phyloP scores from a whole-genome alignment of 108 stramenopile species.

The Epithemia pelagica region DNA sequence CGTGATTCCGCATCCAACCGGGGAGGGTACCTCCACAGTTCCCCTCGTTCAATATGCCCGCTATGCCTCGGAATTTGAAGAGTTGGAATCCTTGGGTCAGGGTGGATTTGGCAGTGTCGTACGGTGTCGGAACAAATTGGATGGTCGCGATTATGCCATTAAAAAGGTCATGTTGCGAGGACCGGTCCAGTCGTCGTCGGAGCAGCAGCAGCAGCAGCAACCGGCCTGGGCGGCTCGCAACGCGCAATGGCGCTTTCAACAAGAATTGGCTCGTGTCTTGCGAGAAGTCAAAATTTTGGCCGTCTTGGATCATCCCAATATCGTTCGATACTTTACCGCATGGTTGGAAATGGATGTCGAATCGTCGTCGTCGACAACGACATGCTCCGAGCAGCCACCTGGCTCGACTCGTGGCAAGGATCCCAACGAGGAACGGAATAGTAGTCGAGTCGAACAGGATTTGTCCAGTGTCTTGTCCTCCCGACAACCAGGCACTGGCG shows the following conservation, averaged over 20 bases:
- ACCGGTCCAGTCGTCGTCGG: constrained; percentile 12
- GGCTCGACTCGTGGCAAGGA: constrained; percentile 10
- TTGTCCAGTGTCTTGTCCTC: no score
- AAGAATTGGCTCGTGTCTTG: constrained; percentile 73
- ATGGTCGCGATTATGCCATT: constrained; percentile 89
- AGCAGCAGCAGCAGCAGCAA: background rate
- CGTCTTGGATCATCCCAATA: constrained; percentile 86
- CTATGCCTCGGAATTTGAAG: constrained; percentile 74
- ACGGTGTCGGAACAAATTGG: constrained; percentile 67
- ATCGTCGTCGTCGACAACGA: background rate
- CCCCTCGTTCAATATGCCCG: constrained; percentile 77
- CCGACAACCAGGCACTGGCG: no score
- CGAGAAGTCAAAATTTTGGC: constrained; percentile 94
- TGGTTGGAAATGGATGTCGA: constrained; percentile 82
- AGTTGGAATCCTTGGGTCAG: constrained; percentile 63
- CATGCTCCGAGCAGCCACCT: constrained; percentile 6
- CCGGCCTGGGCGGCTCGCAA: no score
- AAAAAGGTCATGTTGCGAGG: constrained; percentile 83
- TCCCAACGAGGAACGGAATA: constrained; percentile 14
- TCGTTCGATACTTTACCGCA: constrained; percentile 95
- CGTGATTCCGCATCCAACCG: constrained; percentile 2
- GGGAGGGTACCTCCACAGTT: constrained; percentile 16
- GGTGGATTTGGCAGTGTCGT: constrained; percentile 92
- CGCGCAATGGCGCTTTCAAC: constrained; percentile 33
- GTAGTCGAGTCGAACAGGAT: no score